Base-by-base conservation (phyloP, 176 grass and related monocot genomes). In the Zoysia pacifica region DNA sequence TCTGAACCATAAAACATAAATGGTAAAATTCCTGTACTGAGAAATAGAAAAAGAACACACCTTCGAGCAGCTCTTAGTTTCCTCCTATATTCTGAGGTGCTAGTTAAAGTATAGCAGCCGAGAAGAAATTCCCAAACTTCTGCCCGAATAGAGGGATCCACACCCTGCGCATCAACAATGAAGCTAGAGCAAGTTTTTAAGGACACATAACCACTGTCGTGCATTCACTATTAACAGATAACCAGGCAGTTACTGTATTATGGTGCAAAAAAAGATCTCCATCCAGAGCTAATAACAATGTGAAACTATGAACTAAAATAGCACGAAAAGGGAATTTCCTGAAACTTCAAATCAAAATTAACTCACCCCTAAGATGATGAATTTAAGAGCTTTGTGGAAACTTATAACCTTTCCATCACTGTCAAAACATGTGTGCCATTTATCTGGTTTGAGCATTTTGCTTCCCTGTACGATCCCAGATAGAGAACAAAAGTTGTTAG, bases 81-180 rank as follows among this genome's bases (percentile, higher is more conserved):
- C 50, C 11, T 87, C 82, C 96, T 85, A 69, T 89, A 79, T 47
- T 98, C 96, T 28, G 90, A 71, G 5, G 96, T 98, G 72, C 88
- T 98, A 84, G 72, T 91, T 78, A 91, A 89, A 45, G 70, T 81
- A 86, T 98, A 98, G 87, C 96, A 91, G 74, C 96, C 96, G 76
- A 98, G 90, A 89, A 98, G 96, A 84, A 98, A 98, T 76, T 98
- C 96, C 96, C 96, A 98, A 62, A 98, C 88, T 83, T 98, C 88
- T 36, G 89, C 86, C 71, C 96, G 85, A 81, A 98, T 91, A 73
- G 90, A 89, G 72, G 96, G 92, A 87, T 98, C 96, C 64, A 95
- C 84, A 4, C 96, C 96, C 96, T 98, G 82, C 65, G 84, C 51
- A 74, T 82, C 56, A 48, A 58, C 18, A 72, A 55, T 74, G 40